Percentiles rank a stretch among this genome's conserved stretches.
These are phyloP conservation scores for Ilyonectria sp. DNA, from an alignment of 2,329 filamentous ascomycete species.

Conservation along the genomic window DNA sequence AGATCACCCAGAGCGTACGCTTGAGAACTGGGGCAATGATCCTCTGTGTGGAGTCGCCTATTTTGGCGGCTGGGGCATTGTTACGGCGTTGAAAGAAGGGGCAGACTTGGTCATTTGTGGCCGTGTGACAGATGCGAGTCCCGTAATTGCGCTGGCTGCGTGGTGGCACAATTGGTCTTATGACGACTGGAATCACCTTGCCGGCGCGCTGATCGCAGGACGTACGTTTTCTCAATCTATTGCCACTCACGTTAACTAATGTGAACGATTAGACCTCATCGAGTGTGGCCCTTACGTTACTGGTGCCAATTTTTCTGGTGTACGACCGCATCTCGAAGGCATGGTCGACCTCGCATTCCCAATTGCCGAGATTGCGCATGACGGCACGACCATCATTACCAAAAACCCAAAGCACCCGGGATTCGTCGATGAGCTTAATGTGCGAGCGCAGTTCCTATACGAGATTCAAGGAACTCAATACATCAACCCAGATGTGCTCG, in stretches of 20 bases:
- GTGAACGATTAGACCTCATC: conserved; percentile 1
- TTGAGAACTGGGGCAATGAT: conserved; percentile 4
- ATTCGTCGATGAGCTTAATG: conserved; percentile 19
- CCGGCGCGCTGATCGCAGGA: conserved; percentile 15
- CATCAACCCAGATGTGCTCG: conserved; percentile 23
- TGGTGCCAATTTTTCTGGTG: conserved; percentile 20
- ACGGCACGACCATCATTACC: conserved; percentile 20
- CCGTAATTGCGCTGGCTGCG: conserved; percentile 19
- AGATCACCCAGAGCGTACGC: conserved; percentile 10
- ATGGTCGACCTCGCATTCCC: conserved; percentile 27
- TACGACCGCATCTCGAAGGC: conserved; percentile 2
- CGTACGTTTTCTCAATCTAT: not conserved
- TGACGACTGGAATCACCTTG: conserved; percentile 13
- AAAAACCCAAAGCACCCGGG: conserved; percentile 22
- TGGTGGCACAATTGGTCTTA: conserved; percentile 25
- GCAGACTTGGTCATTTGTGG: conserved; percentile 23
- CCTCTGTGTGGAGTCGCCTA: conserved; percentile 22
- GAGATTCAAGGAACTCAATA: conserved; percentile 27
- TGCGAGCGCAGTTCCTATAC: conserved; percentile 25
- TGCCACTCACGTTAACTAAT: not conserved
- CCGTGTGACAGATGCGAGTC: conserved; percentile 21
- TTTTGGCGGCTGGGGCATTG: conserved; percentile 25
- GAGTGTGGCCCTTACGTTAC: conserved; percentile 24
- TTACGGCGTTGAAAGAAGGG: conserved; percentile 8
- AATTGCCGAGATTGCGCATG: conserved; percentile 19